phyloP scores from a whole-genome alignment of 2,329 filamentous ascomycete genomes.

The Bisporella sp. region DNA sequence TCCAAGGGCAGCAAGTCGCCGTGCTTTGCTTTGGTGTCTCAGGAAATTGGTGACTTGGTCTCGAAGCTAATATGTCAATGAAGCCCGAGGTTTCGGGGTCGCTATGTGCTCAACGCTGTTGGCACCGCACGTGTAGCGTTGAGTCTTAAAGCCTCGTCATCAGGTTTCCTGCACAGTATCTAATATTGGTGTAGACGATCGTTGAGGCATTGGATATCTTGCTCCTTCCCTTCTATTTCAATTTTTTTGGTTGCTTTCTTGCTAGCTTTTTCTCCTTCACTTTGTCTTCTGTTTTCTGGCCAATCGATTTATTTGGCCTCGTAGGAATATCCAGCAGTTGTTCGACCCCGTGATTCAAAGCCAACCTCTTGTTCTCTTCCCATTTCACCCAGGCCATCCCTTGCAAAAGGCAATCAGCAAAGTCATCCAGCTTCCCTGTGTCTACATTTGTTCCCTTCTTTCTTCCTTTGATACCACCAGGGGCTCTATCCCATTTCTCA shows the following conservation, averaged over 20 bases:
- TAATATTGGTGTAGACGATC: no score
- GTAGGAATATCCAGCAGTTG: conserved; percentile 16
- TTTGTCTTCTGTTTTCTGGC: not conserved
- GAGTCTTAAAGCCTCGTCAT: no score
- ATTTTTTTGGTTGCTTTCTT: not conserved
- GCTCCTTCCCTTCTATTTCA: no score
- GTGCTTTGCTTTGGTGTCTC: no score
- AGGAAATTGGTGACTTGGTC: no score
- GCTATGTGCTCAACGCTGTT: no score
- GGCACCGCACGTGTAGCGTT: no score
- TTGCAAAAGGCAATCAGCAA: conserved; percentile 74
- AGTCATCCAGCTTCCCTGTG: conserved; percentile 65
- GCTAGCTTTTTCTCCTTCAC: not conserved
- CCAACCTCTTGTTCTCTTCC: conserved; percentile 50
- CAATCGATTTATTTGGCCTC: not conserved
- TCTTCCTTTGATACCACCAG: conserved; percentile 22
- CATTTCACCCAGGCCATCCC: conserved; percentile 71
- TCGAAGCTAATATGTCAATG: no score
- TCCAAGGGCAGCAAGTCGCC: no score
- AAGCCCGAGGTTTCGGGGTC: no score
- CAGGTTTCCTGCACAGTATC: no score
- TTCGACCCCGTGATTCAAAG: conserved; percentile 27
- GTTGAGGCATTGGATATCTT: no score
- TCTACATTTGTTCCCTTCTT: conserved; percentile 17
- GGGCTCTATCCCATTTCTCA: conserved; percentile 23